Percentiles rank a stretch among this genome's conserved stretches.
These are phyloP conservation scores for Paecilomyces dactylethromorphus DNA, from an alignment of 2,329 filamentous ascomycete genomes.

Conservation along the genomic window DNA sequence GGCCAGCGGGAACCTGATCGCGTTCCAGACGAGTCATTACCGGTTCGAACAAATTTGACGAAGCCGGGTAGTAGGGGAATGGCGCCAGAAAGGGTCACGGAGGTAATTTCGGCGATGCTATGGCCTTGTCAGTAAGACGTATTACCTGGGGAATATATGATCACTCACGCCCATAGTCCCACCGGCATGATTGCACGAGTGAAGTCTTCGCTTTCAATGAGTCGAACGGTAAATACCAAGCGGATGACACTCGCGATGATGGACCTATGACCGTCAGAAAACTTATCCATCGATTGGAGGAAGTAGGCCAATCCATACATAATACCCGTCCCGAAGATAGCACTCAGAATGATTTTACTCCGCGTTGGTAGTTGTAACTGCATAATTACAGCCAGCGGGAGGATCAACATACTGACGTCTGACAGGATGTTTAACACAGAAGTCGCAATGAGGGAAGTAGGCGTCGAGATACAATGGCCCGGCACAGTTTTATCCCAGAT, in stretches of 20 bases:
- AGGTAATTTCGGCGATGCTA: constrained; percentile 3
- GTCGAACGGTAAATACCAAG: constrained; percentile 1
- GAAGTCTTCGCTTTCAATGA: constrained; percentile 1
- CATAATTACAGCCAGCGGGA: constrained; percentile 1
- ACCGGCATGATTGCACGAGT: constrained; percentile 3
- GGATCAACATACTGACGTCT: neutral
- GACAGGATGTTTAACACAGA: constrained; percentile 1
- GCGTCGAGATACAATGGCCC: constrained; percentile 1
- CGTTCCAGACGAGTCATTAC: neutral
- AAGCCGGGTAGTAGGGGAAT: constrained; percentile 4
- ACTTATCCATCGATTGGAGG: neutral
- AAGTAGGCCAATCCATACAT: neutral
- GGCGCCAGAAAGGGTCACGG: constrained; percentile 2
- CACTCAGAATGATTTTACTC: constrained; percentile 1
- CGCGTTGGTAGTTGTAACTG: constrained; percentile 1
- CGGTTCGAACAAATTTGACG: constrained; percentile 2
- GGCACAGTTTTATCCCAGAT: constrained; percentile 1
- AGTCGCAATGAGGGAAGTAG: constrained; percentile 1
- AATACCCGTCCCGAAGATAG: constrained; percentile 3
- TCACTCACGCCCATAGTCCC: constrained; percentile 4
- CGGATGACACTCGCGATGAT: constrained; percentile 1
- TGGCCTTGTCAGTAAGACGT: neutral
- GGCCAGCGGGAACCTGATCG: neutral
- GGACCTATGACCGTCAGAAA: neutral
- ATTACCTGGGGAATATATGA: neutral